Evolutionary conservation across 495 filamentous ascomycete genomes (phyloP).

Genomic region (Penicillium dipodomyicola): DNA sequence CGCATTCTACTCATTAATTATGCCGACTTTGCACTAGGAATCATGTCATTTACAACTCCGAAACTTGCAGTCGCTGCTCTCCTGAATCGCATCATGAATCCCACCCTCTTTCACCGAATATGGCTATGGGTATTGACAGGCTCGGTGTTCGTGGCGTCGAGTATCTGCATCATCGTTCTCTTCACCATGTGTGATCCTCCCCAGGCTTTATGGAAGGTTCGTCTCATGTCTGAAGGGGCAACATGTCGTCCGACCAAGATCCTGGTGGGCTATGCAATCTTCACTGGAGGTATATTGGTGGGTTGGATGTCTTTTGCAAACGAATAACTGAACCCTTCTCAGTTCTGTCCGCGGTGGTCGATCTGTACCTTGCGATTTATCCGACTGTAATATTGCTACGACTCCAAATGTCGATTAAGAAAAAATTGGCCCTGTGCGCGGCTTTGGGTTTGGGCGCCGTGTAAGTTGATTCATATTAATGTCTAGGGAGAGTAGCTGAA

Average conservation of each 20-base stretch:
- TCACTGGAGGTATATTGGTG: slow-evolving; percentile 26
- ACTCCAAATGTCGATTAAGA: slow-evolving; percentile 43
- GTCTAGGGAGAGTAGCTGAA: neutral
- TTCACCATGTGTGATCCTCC: slow-evolving; percentile 45
- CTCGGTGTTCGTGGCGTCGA: slow-evolving; percentile 17
- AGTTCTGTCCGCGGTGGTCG: slow-evolving; percentile 39
- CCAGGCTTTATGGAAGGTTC: slow-evolving; percentile 40
- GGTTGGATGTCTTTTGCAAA: neutral
- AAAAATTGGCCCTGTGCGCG: slow-evolving; percentile 45
- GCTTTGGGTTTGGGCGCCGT: slow-evolving; percentile 43
- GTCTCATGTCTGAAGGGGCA: slow-evolving; percentile 25
- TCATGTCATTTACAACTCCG: slow-evolving; percentile 42
- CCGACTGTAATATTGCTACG: slow-evolving; percentile 42
- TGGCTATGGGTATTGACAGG: slow-evolving; percentile 35
- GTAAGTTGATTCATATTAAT: slow-evolving; percentile 14
- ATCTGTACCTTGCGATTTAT: slow-evolving; percentile 50
- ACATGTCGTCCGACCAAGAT: slow-evolving; percentile 35
- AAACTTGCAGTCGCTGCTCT: slow-evolving; percentile 43
- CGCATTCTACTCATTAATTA: slow-evolving; percentile 31
- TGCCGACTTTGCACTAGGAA: slow-evolving; percentile 37
- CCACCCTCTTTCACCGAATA: slow-evolving; percentile 20
- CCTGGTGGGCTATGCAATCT: slow-evolving; percentile 38
- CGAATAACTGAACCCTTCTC: neutral
- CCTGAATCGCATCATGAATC: slow-evolving; percentile 38
- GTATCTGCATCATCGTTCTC: slow-evolving; percentile 29